Percentiles rank a stretch among this genome's conserved stretches.
These are phyloP conservation scores for Diaporthe vaccinii DNA, from an alignment of 2,329 filamentous ascomycete genomes.

Conservation along the genomic window DNA sequence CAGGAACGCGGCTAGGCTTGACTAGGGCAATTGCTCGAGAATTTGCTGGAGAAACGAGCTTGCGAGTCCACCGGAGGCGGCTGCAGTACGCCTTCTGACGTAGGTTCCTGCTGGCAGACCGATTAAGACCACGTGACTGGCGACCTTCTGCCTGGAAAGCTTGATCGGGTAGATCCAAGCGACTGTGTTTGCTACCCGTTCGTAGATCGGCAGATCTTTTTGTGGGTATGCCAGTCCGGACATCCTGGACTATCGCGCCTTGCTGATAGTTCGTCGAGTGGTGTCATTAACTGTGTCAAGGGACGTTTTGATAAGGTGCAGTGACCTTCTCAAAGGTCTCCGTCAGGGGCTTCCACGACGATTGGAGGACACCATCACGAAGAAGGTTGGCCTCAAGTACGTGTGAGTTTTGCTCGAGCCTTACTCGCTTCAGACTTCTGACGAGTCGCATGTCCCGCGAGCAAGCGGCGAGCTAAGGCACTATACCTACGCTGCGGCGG, in stretches of 20 bases:
- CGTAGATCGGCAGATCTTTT: conserved; percentile 25
- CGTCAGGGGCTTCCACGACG: not conserved
- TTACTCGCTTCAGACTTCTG: conserved; percentile 31
- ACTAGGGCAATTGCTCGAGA: conserved; percentile 2
- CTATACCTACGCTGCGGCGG: not conserved
- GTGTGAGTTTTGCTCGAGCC: conserved; percentile 22
- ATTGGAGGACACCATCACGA: conserved; percentile 8
- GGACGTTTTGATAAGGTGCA: conserved; percentile 17
- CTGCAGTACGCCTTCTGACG: not conserved
- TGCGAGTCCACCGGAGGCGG: not conserved
- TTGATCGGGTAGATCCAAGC: conserved; percentile 8
- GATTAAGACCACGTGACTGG: not conserved
- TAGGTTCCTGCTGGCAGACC: not conserved
- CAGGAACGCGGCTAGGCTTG: not conserved
- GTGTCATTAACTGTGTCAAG: conserved; percentile 18
- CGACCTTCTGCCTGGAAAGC: not conserved
- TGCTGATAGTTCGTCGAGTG: not conserved
- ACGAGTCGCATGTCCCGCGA: conserved; percentile 22
- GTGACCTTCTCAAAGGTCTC: not conserved
- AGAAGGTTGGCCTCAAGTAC: conserved; percentile 29
- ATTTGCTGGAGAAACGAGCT: conserved; percentile 7
- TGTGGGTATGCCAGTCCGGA: not conserved
- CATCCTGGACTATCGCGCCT: not conserved
- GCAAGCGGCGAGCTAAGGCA: not conserved
- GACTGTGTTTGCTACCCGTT: not conserved